phyloP scores from a whole-genome alignment of 2,329 filamentous ascomycete species.

The Penicillium sp. region DNA sequence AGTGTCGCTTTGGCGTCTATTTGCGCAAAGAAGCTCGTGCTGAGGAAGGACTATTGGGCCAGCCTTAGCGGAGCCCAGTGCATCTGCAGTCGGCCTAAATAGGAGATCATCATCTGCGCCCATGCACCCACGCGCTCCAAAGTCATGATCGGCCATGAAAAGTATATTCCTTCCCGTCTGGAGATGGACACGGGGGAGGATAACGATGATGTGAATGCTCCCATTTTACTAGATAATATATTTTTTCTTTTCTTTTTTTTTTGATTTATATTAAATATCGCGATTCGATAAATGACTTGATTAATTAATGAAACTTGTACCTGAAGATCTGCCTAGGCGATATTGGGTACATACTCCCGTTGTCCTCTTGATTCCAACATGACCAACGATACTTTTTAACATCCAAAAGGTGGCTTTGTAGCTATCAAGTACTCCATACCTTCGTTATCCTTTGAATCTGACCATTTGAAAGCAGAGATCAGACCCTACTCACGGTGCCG shows the following conservation, averaged over 20 bases:
- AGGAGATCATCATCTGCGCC: conserved; percentile 19
- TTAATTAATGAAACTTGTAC: background rate
- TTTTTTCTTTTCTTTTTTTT: background rate
- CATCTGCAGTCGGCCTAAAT: conserved; percentile 27
- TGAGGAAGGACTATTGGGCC: conserved; percentile 8
- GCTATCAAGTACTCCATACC: background rate
- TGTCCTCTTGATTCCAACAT: background rate
- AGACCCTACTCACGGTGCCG: conserved; percentile 7
- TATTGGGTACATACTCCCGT: background rate
- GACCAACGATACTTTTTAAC: background rate
- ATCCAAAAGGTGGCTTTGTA: background rate
- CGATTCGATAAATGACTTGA: background rate
- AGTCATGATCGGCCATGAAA: conserved; percentile 15
- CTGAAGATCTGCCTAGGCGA: conserved; percentile 3
- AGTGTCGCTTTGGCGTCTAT: conserved; percentile 27
- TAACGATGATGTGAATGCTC: background rate
- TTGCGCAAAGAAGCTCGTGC: conserved; percentile 14
- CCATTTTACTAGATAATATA: background rate
- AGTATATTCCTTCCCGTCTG: conserved; percentile 10
- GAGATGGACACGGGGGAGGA: background rate
- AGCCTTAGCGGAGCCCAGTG: conserved; percentile 16
- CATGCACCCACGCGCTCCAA: background rate
- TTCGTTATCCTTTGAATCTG: background rate
- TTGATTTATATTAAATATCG: background rate
- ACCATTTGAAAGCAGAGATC: conserved; percentile 6